These are phyloP conservation scores for Fusarium sp. DNA, from an alignment of 2,329 filamentous ascomycete species.

Conservation along the genomic window DNA sequence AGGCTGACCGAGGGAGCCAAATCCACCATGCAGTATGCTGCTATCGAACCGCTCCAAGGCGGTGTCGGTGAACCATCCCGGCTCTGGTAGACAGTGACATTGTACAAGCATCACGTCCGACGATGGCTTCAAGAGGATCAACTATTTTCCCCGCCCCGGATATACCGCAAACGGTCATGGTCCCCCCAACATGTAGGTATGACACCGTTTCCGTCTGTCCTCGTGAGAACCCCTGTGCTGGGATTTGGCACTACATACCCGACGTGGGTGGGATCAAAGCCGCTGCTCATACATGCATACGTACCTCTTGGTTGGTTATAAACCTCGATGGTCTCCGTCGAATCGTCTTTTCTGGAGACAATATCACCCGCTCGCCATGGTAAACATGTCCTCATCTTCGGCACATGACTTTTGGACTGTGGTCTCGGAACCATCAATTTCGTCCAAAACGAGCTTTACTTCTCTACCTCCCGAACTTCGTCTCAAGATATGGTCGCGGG, in stretches of 20 bases:
- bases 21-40: conserved; percentile 43
- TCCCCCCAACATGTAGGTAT: conserved; percentile 43
- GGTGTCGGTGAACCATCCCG: conserved; percentile 47
- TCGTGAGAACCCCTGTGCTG: conserved; percentile 43
- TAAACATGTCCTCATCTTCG: conserved; percentile 13
- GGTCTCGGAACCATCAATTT: conserved; percentile 12
- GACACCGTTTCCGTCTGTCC: conserved; percentile 46
- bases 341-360: conserved; percentile 16
- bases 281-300: conserved; percentile 23
- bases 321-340: conserved; percentile 31
- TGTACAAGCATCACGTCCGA: conserved; percentile 44
- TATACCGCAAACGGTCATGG: conserved; percentile 46
- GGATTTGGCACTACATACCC: conserved; percentile 33
- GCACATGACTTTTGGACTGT: conserved; percentile 13
- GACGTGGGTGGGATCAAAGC: conserved; percentile 45
- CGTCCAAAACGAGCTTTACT: conserved; percentile 40
- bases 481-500: conserved; percentile 53
- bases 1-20: conserved; percentile 42
- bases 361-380: conserved; percentile 16
- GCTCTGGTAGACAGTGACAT: conserved; percentile 44
- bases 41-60: conserved; percentile 45
- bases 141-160: conserved; percentile 42
- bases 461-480: conserved; percentile 52
- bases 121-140: conserved; percentile 47
- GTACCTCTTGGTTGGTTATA: conserved; percentile 24